Evolutionary conservation across 2,329 filamentous ascomycete species (phyloP), one percentile per base, ranked within the genome.

Genomic region (Trichoderma oligosporum): DNA sequence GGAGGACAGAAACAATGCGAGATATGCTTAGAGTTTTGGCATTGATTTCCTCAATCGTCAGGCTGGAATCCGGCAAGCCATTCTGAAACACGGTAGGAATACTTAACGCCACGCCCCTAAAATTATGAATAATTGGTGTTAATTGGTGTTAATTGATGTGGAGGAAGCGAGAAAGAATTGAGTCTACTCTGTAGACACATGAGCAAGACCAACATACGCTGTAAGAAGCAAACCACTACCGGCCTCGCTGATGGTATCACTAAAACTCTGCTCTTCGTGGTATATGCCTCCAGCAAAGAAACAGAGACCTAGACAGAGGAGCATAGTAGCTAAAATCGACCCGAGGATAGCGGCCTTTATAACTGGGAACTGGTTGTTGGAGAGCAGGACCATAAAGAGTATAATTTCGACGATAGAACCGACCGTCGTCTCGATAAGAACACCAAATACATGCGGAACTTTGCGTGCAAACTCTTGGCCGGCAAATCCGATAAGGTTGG

Each of bases 271-370:
- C 62, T 88, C 82, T 5, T 88, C 78, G 29, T 85, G 82, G 54
- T 78, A 76, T 33, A 93, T 62, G 7, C 91, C 90, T 38, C 89
- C 89, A 20, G 85, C 81, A 60, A 93, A 83, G 75, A 96, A 95
- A 69, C 89, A 94, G 52, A 86, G 67, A 0, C 91, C 91, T 24
- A 95, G 73, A 64, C 90, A 95, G 1, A 95, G 77, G 42, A 95
- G 74, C 73, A 94, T 81, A 29, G 91, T 95, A 11, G 91, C 89
- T 31, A 96, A 71, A 42, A 95, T 88, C 0, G 89, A 93, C 33
- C 91, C 90, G 0, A 95, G 74, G 56, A 95, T 92, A 24, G 91
- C 90, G 53, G 89, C 89, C 67, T 90, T 84, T 64, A 95, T 89
- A 63, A 94, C 88, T n/a, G 80, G 78, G 59, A 87, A 85, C 69